Evolutionary conservation across 2,329 filamentous ascomycete genomes (phyloP).

Genomic region (Lasiodiplodia hormozganensis): DNA sequence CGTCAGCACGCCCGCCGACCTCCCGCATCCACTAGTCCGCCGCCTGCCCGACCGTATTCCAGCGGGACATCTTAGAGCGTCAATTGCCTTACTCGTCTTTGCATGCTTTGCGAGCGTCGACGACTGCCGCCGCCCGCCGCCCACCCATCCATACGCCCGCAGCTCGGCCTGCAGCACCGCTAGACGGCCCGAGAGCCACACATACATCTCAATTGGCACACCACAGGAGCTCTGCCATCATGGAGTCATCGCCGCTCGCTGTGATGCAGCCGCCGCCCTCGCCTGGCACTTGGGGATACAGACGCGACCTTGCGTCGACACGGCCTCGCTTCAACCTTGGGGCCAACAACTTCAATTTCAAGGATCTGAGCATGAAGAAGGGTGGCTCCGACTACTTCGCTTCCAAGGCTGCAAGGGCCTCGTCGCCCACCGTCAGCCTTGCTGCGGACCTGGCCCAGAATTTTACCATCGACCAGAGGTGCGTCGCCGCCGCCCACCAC

Average conservation of each 20-base stretch:
- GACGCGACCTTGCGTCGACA: constrained; percentile 61
- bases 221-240: constrained; percentile 17
- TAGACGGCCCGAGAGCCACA: constrained; percentile 24
- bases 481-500: constrained; percentile 44
- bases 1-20: constrained; percentile 32
- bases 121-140: constrained; percentile 16
- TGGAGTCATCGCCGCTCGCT: constrained; percentile 84
- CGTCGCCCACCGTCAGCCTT: constrained; percentile 88
- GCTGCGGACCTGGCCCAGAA: constrained; percentile 96
- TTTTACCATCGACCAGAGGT: constrained; percentile 96
- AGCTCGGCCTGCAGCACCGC: constrained; percentile 2
- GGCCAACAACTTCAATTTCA: constrained; percentile 76
- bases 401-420: constrained; percentile 77
- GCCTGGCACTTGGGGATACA: constrained; percentile 69
- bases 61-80: constrained; percentile 21
- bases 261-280: constrained; percentile 81
- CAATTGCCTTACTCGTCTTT: constrained; percentile 25
- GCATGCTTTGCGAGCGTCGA: constrained; percentile 20
- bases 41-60: constrained; percentile 11
- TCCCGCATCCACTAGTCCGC: constrained; percentile 9
- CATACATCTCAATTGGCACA: constrained; percentile 23
- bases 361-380: constrained; percentile 74
- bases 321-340: constrained; percentile 64
- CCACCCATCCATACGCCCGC: constrained; percentile 20
- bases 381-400: constrained; percentile 80